Conservation (phyloP, 768 basidiomycete species). For the Phanerochaete carnosa region DNA sequence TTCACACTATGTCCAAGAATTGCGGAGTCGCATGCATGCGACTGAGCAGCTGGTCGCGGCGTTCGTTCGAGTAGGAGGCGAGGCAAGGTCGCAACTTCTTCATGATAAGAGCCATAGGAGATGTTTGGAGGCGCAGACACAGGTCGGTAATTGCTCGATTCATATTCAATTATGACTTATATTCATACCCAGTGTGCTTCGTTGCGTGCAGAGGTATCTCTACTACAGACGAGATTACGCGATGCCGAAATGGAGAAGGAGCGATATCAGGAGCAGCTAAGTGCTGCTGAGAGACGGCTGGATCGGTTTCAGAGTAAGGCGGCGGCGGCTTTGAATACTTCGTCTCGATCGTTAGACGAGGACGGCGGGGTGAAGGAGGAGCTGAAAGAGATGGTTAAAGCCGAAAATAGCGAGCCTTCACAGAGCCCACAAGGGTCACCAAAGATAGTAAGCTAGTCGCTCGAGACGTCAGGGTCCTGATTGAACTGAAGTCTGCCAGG, state of each 20-base stretch:
- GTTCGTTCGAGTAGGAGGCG: slow-evolving; percentile 19
- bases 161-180: neutral
- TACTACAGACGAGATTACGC: slow-evolving; percentile 21
- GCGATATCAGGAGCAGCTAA: slow-evolving; percentile 19
- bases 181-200: slow-evolving; percentile 15
- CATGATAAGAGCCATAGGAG: slow-evolving; percentile 15
- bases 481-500: neutral
- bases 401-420: neutral
- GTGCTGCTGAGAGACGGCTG: slow-evolving; percentile 22
- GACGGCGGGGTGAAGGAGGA: slow-evolving; percentile 32
- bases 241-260: slow-evolving; percentile 22
- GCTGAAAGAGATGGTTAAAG: slow-evolving; percentile 34
- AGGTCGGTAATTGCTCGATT: slow-evolving; percentile 16
- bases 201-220: slow-evolving; percentile 25
- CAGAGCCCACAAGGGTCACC: neutral
- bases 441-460: neutral
- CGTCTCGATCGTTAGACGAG: slow-evolving; percentile 14
- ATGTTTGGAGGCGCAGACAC: slow-evolving; percentile 21
- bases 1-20: slow-evolving; percentile 16
- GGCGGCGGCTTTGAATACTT: slow-evolving; percentile 10
- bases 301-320: slow-evolving; percentile 26
- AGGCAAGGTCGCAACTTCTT: slow-evolving; percentile 7
- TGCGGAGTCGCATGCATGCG: slow-evolving; percentile 23
- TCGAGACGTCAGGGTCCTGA: neutral
- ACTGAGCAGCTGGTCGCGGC: slow-evolving; percentile 24